These are phyloP conservation scores for Sordariomycetes sp. DNA, from an alignment of 2,329 filamentous ascomycete species.

Conservation along the genomic window DNA sequence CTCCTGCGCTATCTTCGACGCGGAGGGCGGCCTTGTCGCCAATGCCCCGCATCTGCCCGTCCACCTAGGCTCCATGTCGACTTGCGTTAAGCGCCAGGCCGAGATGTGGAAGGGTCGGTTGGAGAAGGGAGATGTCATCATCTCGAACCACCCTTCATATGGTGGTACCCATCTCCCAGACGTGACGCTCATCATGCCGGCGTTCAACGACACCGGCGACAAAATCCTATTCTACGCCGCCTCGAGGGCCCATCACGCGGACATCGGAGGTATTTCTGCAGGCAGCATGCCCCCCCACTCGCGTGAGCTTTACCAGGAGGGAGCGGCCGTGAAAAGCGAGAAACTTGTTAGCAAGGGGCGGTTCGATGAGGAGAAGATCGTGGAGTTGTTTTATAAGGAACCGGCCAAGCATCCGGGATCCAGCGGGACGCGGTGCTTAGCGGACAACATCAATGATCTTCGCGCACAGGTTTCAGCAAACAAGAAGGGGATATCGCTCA, in stretches of 20 bases:
- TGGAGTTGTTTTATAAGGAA: constrained; percentile 57
- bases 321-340: constrained; percentile 48
- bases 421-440: constrained; percentile 64
- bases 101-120: constrained; percentile 68
- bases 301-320: constrained; percentile 48
- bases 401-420: constrained; percentile 64
- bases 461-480: constrained; percentile 78
- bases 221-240: constrained; percentile 74
- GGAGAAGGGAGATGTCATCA: constrained; percentile 66
- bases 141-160: constrained; percentile 73
- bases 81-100: constrained; percentile 64
- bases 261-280: constrained; percentile 70
- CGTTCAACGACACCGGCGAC: constrained; percentile 50
- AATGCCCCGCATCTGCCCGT: constrained; percentile 73
- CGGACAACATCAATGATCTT: constrained; percentile 71
- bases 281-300: constrained; percentile 72
- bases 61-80: constrained; percentile 72
- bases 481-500: constrained; percentile 74
- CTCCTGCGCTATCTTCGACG: constrained; percentile 69
- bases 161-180: constrained; percentile 75
- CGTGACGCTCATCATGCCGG: constrained; percentile 69
- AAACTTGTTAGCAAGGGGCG: constrained; percentile 63
- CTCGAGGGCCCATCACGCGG: constrained; percentile 70
- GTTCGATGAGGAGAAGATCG: constrained; percentile 67
- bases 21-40: constrained; percentile 60